Percentiles rank a stretch among this genome's conserved stretches.
phyloP scores from a whole-genome alignment of 2,329 filamentous ascomycete genomes.

The Hypoxylon rubiginosum region DNA sequence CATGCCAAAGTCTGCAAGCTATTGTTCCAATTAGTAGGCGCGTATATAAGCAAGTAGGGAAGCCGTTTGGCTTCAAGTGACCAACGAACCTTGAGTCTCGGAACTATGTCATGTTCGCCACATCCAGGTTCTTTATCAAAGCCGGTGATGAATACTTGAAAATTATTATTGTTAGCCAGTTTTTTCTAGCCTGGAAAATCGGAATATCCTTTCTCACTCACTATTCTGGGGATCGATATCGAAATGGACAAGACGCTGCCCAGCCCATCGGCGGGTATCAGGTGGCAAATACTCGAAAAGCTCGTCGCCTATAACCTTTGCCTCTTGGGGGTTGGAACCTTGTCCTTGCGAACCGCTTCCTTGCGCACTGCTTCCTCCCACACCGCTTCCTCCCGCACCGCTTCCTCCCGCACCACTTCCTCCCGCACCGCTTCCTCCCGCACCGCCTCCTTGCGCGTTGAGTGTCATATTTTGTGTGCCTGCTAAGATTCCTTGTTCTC shows the following conservation, averaged over 20 bases:
- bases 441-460: too few relatives aligned
- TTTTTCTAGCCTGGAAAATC: neutral
- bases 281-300: slow-evolving; percentile 41
- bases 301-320: slow-evolving; percentile 33
- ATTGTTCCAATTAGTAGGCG: slow-evolving; percentile 3
- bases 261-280: slow-evolving; percentile 30
- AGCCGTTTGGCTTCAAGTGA: neutral
- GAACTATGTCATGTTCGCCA: slow-evolving; percentile 38
- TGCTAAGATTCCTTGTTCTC: neutral
- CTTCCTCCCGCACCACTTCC: too few relatives aligned
- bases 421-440: too few relatives aligned
- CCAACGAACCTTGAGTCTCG: slow-evolving; percentile 40
- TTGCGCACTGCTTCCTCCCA: neutral
- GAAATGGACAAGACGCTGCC: slow-evolving; percentile 41
- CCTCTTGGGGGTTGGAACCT: neutral
- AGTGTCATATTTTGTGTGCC: neutral
- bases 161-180: neutral
- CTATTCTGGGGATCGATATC: slow-evolving; percentile 45
- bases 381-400: too few relatives aligned
- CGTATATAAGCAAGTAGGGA: neutral
- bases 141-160: slow-evolving; percentile 37
- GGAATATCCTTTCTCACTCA: slow-evolving; percentile 15
- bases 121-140: slow-evolving; percentile 12
- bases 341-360: neutral
- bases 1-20: slow-evolving; percentile 44